Evolutionary conservation across 768 basidiomycete genomes (phyloP), one percentile per base, ranked within the genome.

Genomic region (Vishniacozyma victoriae): DNA sequence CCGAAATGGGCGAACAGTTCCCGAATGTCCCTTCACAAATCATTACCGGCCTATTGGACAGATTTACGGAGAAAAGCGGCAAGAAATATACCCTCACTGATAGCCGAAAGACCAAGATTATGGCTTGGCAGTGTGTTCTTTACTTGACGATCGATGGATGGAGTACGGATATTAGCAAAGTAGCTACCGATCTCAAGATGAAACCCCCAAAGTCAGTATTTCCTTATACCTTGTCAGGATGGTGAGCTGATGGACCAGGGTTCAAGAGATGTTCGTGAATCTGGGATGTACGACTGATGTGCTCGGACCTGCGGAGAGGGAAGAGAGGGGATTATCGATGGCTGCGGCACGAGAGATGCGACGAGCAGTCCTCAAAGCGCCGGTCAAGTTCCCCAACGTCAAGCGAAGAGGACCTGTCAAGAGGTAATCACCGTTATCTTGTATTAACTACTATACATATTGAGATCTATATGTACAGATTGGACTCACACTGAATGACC

Each of bases 101-200:
- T 5, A 77, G 81, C 46, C 84, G 78, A 26, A 79, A 85, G 64
- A 83, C 83, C 2, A 80, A 78, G 59, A 75, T 93, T 2, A 72
- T 90, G 48, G 80, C 86, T 1, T 80, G 88, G 60, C 78, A 91
- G 64, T 84, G 93, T 52, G 83, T 85, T 1, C 74, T 93, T 0
- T 87, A 84, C 61, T 78, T 95, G 23, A 81, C 79, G 41, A 67
- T 90, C 5, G 90, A 95, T 55, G 80, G 82, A 44, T 93, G 80
- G 60, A 80, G 82, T 0, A 79, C 83, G 0, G 83, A 95, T 54
- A 77, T 82, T 0, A 74, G 77, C 1, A 62, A 78, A 23, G 73
- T 95, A 26, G 86, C 89, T 2, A 74, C 77, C 5, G 92, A 95
- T 72, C 72, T 96, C 5, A 80, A 77, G 54, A 79, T 88, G 76